Base-by-base conservation (phyloP, 345 rosid genomes). In the Boechera divaricarpa region DNA sequence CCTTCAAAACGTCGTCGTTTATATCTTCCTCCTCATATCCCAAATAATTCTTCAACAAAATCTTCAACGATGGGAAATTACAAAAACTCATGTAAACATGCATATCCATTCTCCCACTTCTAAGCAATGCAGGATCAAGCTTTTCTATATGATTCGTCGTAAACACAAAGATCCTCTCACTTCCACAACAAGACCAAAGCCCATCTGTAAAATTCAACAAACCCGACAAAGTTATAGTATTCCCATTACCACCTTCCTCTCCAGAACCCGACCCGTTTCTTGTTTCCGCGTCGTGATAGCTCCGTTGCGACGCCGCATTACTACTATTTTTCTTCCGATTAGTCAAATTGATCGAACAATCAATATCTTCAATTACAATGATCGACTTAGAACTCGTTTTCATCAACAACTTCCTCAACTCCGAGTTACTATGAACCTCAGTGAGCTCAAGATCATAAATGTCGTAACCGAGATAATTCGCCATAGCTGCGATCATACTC, bases 401-500 rank as follows among this genome's bases (percentile, higher is more conserved):
- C 98, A 91, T 94, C 28, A 91, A 59, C 38, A 94, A 75, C 67
- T 90, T 94, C 76, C 98, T 79, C 64, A 94, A 81, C 44, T 94
- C 98, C 0, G 98, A 94, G 12, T 94, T 94, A 36, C 88, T 88
- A 41, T 92, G 93, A 59, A 94, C 98, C 75, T 94, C 98, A 0
- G 97, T 92, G 36, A 94, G 80, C 60, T 94, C 98, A n/a, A 94
- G 92, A 65, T 94, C 98, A 68, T 90, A 94, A 55, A 94, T 94
- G 63, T 94, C 98, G 73, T 94, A 94, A 32, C 94, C 89, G 5
- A 94, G 88, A 77, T 69, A 85, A 67, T 94, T 94, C 2, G 98
- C 98, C 98, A 94, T 92, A 13, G 98, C 97, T 5, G 98, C 98
- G 41, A 94, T 94, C 97, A 94, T 90, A 73, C 97, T 92, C 4